Evolutionary conservation across 106 monocot species (phyloP).

Genomic region (Phalaenopsis equestris): DNA sequence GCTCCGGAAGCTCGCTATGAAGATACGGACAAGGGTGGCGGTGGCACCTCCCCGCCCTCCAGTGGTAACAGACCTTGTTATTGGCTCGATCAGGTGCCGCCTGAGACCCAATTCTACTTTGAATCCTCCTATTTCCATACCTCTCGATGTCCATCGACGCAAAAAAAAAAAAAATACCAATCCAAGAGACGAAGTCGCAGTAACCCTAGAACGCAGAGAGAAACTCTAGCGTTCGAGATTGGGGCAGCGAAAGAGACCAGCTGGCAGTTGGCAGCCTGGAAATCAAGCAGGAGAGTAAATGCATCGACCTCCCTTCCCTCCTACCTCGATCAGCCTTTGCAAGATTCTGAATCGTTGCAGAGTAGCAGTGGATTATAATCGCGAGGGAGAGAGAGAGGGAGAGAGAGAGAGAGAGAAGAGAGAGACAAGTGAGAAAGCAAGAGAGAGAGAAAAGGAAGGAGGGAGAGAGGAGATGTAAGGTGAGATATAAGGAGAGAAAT

Average conservation of each 20-base stretch:
- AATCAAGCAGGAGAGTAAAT: not conserved
- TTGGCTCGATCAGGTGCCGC: not conserved
- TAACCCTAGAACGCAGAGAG: constrained; percentile 4
- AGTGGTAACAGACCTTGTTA: constrained; percentile 27
- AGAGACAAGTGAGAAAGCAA: not conserved
- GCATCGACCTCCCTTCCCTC: not conserved
- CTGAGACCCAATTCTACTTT: not conserved
- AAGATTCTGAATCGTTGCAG: not conserved
- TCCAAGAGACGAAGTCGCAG: not conserved
- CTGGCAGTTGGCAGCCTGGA: not conserved
- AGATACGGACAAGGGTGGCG: constrained; percentile 28
- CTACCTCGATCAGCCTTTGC: not conserved
- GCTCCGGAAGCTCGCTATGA: constrained; percentile 16
- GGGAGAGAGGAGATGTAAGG: too few relatives aligned
- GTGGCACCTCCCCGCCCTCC: constrained; percentile 24
- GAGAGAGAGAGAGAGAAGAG: not conserved
- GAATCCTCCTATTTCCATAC: constrained; percentile 10
- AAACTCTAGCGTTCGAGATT: not conserved
- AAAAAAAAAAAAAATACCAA: not conserved
- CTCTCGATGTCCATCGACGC: constrained; percentile 8
- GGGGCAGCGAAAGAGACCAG: not conserved
- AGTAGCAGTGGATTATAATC: not conserved
- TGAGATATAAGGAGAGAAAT: too few relatives aligned
- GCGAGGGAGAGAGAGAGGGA: not conserved
- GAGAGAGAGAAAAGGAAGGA: too few relatives aligned